phyloP scores from a whole-genome alignment of 768 basidiomycete genomes.

The Tricholoma sp. region DNA sequence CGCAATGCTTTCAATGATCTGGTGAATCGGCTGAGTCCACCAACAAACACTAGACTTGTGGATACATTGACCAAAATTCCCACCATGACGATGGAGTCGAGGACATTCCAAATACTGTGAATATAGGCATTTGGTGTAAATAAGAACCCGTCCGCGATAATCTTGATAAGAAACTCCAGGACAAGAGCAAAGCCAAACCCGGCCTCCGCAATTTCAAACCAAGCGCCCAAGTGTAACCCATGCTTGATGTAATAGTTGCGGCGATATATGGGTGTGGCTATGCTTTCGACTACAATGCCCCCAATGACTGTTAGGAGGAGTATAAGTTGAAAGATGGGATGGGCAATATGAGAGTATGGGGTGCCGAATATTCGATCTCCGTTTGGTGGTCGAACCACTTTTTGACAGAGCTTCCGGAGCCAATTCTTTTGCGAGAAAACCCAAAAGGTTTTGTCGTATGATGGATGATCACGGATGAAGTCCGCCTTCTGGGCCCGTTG shows the following conservation, averaged over 20 bases:
- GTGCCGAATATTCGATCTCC: constrained; percentile 88
- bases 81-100: constrained; percentile 82
- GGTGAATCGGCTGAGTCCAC: constrained; percentile 76
- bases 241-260: constrained; percentile 58
- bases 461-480: constrained; percentile 84
- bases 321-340: constrained; percentile 68
- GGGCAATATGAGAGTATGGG: constrained; percentile 56
- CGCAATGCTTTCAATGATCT: constrained; percentile 84
- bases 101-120: constrained; percentile 85
- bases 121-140: constrained; percentile 92
- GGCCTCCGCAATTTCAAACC: constrained; percentile 84
- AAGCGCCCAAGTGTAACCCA: constrained; percentile 61
- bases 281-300: constrained; percentile 74
- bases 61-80: constrained; percentile 73
- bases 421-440: constrained; percentile 75
- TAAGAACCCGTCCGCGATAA: constrained; percentile 87
- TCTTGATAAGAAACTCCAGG: constrained; percentile 83
- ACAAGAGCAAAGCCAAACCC: constrained; percentile 67
- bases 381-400: constrained; percentile 72
- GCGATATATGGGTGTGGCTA: constrained; percentile 84
- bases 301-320: constrained; percentile 74
- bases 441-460: constrained; percentile 90
- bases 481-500: constrained; percentile 73
- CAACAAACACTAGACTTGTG: constrained; percentile 67
- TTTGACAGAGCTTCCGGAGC: constrained; percentile 74